These are phyloP conservation scores for Waitea zeae DNA, from an alignment of 1,284 basidiomycete species.

Conservation along the genomic window DNA sequence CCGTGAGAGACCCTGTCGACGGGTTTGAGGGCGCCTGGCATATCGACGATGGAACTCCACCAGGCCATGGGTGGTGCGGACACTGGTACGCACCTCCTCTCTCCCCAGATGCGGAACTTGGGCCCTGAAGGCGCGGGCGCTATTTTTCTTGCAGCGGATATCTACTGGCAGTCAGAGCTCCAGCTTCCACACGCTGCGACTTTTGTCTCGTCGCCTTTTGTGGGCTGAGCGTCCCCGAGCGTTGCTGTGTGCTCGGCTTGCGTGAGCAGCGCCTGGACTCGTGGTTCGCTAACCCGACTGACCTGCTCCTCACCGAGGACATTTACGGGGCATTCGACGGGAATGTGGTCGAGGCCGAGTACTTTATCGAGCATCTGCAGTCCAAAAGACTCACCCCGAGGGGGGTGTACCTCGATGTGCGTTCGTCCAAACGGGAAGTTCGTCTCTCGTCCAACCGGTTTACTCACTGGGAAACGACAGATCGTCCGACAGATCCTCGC, in stretches of 20 bases:
- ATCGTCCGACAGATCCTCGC: constrained; percentile 40
- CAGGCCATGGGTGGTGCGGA: constrained; percentile 58
- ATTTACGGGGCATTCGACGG: constrained; percentile 62
- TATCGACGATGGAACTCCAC: constrained; percentile 51
- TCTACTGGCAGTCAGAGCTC: constrained; percentile 47
- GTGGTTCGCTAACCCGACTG: constrained; percentile 40
- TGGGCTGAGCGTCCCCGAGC: constrained; percentile 50
- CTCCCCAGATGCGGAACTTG: not conserved
- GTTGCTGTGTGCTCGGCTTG: constrained; percentile 33
- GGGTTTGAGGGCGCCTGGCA: constrained; percentile 56
- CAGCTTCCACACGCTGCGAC: constrained; percentile 60
- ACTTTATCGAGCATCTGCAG: constrained; percentile 60
- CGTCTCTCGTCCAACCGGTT: not conserved
- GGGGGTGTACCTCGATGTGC: constrained; percentile 57
- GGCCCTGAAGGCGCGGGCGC: too few relatives aligned
- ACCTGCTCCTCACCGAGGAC: constrained; percentile 53
- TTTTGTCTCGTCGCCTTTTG: constrained; percentile 65
- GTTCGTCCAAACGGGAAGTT: constrained; percentile 7
- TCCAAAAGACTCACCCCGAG: constrained; percentile 38
- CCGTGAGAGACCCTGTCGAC: constrained; percentile 45
- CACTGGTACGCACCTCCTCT: constrained; percentile 35
- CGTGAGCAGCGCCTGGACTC: constrained; percentile 28
- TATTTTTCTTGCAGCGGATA: constrained; percentile 55
- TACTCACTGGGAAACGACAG: constrained; percentile 15
- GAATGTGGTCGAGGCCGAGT: constrained; percentile 61